Base-by-base conservation (phyloP, 2,329 filamentous ascomycete species). In the Aspergillus calidoustus region DNA sequence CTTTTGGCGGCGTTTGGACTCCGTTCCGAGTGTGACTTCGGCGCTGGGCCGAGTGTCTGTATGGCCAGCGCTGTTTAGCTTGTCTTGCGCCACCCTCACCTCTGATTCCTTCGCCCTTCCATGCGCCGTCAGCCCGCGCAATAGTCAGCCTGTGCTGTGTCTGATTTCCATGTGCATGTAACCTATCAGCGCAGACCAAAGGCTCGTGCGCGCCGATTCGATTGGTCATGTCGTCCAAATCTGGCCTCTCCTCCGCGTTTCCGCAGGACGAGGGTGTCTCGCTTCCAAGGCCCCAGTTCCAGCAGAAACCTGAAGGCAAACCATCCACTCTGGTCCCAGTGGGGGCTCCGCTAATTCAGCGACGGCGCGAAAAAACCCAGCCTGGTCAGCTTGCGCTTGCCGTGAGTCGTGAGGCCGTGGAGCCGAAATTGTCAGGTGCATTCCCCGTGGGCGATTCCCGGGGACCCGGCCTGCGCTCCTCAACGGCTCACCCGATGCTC, bases 11-110 rank as follows among this genome's bases (percentile, higher is more conserved):
- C 34, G 11, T 15, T 41, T 15, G 11, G 23, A 17, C 23, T 50
- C 15, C 19, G 9, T 23, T 28, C 63, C 60, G 60, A 60, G 44
- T 55, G 50, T 50, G 46, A 44, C 54, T 53, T 57, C 65, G 66
- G 65, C 38, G 47, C 43, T 43, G 64, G 69, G 38, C 69, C 70
- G 70, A 71, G 65, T 46, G 9, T 68, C 62, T 71, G 64, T 66
- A 62, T 72, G 70, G 70, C 54, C 50, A 59, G 55, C 30, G 43
- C 41, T 28, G 23, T 47, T 41, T 54, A 34, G 17, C 30, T 52
- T 19, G 13, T 22, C 13, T 54, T 51, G 34, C 25, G 54, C 50
- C 54, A 50, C 41, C 28, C 4, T 7, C 7, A 23, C 4, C 1
- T 28, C 8, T 3, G 23, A 25, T 28, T 50, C 22, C 22, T 28